Conservation (phyloP, 768 basidiomycete genomes). For the Postia placenta region DNA sequence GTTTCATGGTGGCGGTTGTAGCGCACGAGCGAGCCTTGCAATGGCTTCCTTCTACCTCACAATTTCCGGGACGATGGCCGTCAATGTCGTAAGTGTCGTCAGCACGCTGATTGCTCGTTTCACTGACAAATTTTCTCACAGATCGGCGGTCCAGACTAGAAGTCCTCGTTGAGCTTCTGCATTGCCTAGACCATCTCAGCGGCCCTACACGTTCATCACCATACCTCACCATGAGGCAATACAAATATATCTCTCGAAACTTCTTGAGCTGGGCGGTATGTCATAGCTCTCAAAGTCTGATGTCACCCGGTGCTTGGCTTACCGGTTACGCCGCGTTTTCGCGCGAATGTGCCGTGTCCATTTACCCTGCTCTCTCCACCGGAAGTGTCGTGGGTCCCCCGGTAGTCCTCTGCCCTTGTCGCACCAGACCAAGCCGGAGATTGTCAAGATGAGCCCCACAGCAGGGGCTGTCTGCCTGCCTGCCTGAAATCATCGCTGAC, state of each 20-base stretch:
- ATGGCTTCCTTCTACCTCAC: too few species aligned
- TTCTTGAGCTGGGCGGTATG: background rate
- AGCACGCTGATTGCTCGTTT: background rate
- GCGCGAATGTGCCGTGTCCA: background rate
- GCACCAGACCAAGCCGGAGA: conserved; percentile 1
- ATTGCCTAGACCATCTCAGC: background rate
- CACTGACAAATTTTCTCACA: background rate
- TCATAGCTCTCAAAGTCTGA: background rate
- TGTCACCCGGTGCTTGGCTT: background rate
- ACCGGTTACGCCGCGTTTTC: background rate
- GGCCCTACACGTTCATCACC: background rate
- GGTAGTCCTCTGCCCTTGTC: background rate
- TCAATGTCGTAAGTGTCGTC: too few species aligned
- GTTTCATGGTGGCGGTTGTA: too few species aligned
- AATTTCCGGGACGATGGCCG: too few species aligned
- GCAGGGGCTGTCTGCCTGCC: too few species aligned
- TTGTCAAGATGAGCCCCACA: too few species aligned
- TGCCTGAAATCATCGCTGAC: too few species aligned
- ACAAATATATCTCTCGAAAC: background rate
- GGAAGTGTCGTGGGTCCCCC: background rate
- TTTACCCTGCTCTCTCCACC: background rate
- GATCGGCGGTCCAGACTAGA: background rate
- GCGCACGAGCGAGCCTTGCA: too few species aligned
- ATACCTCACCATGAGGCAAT: background rate
- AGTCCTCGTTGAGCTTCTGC: background rate